phyloP scores from a whole-genome alignment of 208 protist species.

The Leishmania braziliensis region DNA sequence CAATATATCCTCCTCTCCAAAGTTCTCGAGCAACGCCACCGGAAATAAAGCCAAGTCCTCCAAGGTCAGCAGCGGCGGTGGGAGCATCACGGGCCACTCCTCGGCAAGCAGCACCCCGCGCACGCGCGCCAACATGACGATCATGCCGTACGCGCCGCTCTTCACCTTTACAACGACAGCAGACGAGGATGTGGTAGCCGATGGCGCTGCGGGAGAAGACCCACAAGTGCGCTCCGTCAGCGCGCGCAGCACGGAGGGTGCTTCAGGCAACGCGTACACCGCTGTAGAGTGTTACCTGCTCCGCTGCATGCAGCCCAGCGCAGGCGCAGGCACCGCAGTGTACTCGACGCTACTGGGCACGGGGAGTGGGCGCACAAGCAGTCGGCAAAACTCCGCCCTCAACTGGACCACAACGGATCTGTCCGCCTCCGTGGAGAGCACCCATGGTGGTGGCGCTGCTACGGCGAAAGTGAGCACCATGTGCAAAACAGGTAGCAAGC shows the following conservation, averaged over 20 bases:
- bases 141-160: slow-evolving; percentile 17
- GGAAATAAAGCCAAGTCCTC: slow-evolving; percentile 6
- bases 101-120: slow-evolving; percentile 29
- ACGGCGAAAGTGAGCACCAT: slow-evolving; percentile 1
- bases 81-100: slow-evolving; percentile 11
- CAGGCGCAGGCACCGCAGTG: not conserved
- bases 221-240: slow-evolving; percentile 14
- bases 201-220: not conserved
- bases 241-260: slow-evolving; percentile 26
- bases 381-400: slow-evolving; percentile 5
- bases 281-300: slow-evolving; percentile 20
- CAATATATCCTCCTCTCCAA: not conserved
- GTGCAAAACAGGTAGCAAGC: slow-evolving; percentile 13
- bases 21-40: not conserved
- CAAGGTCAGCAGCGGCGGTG: slow-evolving; percentile 6
- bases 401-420: slow-evolving; percentile 8
- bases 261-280: not conserved
- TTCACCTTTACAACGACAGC: slow-evolving; percentile 21
- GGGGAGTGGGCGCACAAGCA: slow-evolving; percentile 11
- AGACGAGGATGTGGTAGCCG: not conserved
- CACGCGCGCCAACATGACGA: not conserved
- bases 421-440: not conserved
- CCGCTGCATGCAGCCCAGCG: slow-evolving; percentile 20
- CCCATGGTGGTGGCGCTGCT: not conserved
- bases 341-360: slow-evolving; percentile 12